These are phyloP conservation scores for Rhododendron simsii DNA, from an alignment of 148 eudicot species.

Conservation along the genomic window DNA sequence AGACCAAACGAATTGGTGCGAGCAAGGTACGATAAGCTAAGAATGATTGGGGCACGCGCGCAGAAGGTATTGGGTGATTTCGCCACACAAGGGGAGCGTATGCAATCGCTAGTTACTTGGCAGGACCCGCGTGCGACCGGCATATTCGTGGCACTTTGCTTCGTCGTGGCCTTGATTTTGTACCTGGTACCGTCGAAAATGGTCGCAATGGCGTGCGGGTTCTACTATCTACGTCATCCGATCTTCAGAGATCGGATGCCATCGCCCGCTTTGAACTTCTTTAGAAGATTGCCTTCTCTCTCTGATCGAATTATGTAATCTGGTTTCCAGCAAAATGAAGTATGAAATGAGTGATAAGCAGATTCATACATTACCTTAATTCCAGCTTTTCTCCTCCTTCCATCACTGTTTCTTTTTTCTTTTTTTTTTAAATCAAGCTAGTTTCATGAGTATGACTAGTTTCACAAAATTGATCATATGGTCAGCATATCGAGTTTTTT, in stretches of 20 bases:
- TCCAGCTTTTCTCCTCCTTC: neutral
- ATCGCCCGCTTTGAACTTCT: slow-evolving; percentile 75
- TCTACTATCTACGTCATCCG: slow-evolving; percentile 78
- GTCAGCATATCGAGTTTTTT: no score
- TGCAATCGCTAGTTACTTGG: slow-evolving; percentile 84
- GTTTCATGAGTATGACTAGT: no score
- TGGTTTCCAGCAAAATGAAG: neutral
- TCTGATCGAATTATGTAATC: slow-evolving; percentile 59
- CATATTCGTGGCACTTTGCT: slow-evolving; percentile 71
- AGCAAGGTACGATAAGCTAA: slow-evolving; percentile 72
- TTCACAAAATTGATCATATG: no score
- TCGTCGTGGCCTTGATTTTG: slow-evolving; percentile 62
- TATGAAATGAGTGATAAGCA: neutral
- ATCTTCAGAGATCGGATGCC: slow-evolving; percentile 85
- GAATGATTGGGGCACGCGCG: slow-evolving; percentile 68
- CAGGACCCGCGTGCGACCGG: slow-evolving; percentile 89
- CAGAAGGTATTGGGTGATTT: slow-evolving; percentile 69
- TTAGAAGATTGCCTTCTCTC: slow-evolving; percentile 77
- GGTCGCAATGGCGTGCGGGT: slow-evolving; percentile 91
- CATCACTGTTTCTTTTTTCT: no score
- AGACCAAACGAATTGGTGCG: slow-evolving; percentile 57
- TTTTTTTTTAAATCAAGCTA: no score
- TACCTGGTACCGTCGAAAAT: slow-evolving; percentile 80
- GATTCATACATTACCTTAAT: neutral
- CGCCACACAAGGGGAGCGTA: slow-evolving; percentile 82